Conservation (phyloP, 108 stramenopile species). For the Cyclotella choctawhatcheeana region DNA sequence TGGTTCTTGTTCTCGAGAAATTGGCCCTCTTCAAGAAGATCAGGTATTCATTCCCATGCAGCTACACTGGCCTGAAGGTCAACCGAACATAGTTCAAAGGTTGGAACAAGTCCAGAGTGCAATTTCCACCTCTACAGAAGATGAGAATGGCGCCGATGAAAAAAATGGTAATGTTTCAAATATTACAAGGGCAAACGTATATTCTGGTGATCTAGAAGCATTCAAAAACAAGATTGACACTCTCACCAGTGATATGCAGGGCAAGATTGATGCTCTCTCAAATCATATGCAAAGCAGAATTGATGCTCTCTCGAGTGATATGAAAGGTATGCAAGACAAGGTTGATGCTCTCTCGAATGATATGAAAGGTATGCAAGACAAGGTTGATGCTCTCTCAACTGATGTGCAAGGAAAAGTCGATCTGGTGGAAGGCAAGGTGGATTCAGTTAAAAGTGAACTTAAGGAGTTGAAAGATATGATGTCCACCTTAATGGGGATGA, state of each 20-base stretch:
- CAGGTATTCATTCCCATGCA: background rate
- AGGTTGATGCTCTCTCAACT: background rate
- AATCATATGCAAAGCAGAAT: background rate
- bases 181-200: background rate
- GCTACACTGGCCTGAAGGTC: background rate
- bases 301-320: background rate
- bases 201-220: background rate
- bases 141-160: background rate
- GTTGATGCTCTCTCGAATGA: background rate
- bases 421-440: background rate
- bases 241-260: no score
- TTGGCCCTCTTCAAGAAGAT: conserved; percentile 1
- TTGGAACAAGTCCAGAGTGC: background rate
- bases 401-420: background rate
- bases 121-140: background rate
- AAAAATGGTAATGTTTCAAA: background rate
- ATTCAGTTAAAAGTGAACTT: background rate
- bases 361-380: background rate
- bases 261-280: background rate
- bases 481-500: background rate
- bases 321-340: background rate
- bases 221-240: no score
- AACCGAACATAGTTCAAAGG: background rate
- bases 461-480: background rate
- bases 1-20: background rate